Evolutionary conservation across 164 flowering plant genomes (phyloP).

Genomic region (Vitis riparia): DNA sequence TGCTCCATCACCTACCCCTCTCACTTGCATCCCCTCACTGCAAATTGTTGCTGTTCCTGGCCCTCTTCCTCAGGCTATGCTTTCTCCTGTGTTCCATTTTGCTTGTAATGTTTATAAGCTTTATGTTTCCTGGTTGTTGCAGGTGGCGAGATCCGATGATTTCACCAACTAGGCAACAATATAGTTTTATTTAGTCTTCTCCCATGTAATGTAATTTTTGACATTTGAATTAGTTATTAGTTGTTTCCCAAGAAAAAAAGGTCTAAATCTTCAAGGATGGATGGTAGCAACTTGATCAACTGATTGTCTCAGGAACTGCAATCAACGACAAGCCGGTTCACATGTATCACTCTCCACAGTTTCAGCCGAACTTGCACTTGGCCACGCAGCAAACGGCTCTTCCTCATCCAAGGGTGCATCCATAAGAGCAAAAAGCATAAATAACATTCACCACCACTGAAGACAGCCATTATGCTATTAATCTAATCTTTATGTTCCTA

Average conservation of each 20-base stretch:
- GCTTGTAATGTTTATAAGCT: slow-evolving; percentile 9
- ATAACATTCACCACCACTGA: too few species aligned
- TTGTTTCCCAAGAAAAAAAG: not conserved
- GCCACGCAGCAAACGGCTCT: too few species aligned
- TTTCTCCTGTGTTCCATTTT: slow-evolving; percentile 4
- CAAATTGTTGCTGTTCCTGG: slow-evolving; percentile 10
- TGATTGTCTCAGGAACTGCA: too few species aligned
- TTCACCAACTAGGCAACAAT: slow-evolving; percentile 1
- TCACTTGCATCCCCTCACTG: slow-evolving; percentile 24
- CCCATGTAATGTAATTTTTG: slow-evolving; percentile 11
- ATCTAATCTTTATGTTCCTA: too few species aligned
- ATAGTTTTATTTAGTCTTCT: slow-evolving; percentile 3
- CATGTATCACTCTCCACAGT: too few species aligned
- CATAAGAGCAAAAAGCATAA: too few species aligned
- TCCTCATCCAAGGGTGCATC: too few species aligned
- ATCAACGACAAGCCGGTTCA: too few species aligned
- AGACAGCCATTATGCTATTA: too few species aligned
- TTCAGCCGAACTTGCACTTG: too few species aligned
- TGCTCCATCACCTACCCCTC: not conserved
- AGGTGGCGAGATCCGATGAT: slow-evolving; percentile 6
- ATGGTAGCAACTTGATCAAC: too few species aligned
- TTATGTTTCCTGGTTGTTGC: slow-evolving; percentile 1
- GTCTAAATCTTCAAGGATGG: not conserved
- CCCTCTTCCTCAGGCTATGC: slow-evolving; percentile 11
- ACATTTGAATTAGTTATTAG: slow-evolving; percentile 2